Evolutionary conservation across 176 grass and related monocot genomes (phyloP).

Genomic region (Areca catechu): DNA sequence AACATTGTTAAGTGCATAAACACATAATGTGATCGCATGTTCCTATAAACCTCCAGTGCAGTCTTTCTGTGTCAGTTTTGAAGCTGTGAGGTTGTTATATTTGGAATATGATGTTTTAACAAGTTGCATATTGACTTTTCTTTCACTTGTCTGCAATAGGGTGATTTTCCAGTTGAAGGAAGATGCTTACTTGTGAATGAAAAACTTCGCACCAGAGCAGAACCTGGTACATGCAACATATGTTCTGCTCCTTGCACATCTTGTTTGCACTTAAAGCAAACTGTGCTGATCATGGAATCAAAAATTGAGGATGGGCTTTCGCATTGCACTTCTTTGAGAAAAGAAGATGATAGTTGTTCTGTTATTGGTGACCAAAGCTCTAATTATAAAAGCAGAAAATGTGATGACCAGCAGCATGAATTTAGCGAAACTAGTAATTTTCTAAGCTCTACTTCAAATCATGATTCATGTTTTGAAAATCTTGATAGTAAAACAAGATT

Average conservation of each 20-base stretch:
- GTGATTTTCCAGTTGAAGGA: conserved; percentile 14
- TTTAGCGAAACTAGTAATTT: conserved; percentile 5
- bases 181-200: conserved; percentile 9
- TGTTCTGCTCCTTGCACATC: conserved; percentile 33
- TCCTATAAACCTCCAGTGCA: too few species aligned
- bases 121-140: conserved; percentile 12
- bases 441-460: neutral
- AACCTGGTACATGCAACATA: conserved; percentile 28
- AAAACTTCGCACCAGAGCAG: conserved; percentile 1
- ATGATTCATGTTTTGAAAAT: conserved; percentile 7
- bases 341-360: conserved; percentile 3
- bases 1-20: too few species aligned
- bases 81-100: too few species aligned
- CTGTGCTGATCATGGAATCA: neutral
- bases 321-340: neutral
- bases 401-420: conserved; percentile 5
- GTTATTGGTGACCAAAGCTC: conserved; percentile 8
- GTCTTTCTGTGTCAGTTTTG: too few species aligned
- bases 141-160: conserved; percentile 13
- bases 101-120: neutral
- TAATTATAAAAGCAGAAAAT: conserved; percentile 6
- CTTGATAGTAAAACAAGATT: neutral
- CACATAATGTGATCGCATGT: too few species aligned
- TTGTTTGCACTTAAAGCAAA: conserved; percentile 23
- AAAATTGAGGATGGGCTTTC: neutral